Evolutionary conservation across 495 filamentous ascomycete genomes (phyloP).

Genomic region (Penicillium chermesinum): DNA sequence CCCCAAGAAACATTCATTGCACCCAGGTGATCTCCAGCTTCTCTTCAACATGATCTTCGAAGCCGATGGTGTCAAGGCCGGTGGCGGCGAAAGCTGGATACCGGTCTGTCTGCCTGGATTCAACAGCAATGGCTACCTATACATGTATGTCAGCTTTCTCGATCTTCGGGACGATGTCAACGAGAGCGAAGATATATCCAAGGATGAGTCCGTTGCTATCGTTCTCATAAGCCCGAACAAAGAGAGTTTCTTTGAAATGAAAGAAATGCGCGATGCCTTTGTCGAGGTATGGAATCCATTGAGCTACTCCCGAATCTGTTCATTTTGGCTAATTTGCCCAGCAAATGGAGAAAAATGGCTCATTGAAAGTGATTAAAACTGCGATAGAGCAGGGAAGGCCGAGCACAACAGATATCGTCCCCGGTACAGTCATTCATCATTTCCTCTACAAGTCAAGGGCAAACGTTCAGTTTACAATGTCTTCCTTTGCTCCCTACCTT

Average conservation of each 20-base stretch:
- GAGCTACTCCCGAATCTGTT: constrained; percentile 1
- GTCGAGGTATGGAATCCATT: constrained; percentile 46
- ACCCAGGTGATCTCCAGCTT: constrained; percentile 91
- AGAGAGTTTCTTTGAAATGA: constrained; percentile 86
- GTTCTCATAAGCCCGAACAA: constrained; percentile 89
- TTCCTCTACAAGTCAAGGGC: constrained; percentile 90
- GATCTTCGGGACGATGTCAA: constrained; percentile 34
- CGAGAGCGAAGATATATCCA: constrained; percentile 35
- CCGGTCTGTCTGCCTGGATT: constrained; percentile 95
- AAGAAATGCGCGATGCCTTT: constrained; percentile 76
- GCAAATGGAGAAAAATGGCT: constrained; percentile 70
- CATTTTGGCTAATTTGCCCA: constrained; percentile 6
- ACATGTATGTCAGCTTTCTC: constrained; percentile 98
- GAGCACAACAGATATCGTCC: constrained; percentile 65
- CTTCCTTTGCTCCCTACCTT: constrained; percentile 73
- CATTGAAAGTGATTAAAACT: constrained; percentile 65
- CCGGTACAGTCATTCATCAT: constrained; percentile 74
- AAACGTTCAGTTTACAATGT: constrained; percentile 95
- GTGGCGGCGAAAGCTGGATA: constrained; percentile 95
- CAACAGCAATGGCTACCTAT: constrained; percentile 94
- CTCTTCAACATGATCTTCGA: constrained; percentile 99
- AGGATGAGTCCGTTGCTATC: constrained; percentile 77
- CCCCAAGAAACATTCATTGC: constrained; percentile 90
- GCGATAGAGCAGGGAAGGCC: constrained; percentile 70
- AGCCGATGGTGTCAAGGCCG: constrained; percentile 78